Evolutionary conservation across 352 stramenopile species (phyloP), one percentile per base, ranked within the genome.

Genomic region (Phytophthora europaea): DNA sequence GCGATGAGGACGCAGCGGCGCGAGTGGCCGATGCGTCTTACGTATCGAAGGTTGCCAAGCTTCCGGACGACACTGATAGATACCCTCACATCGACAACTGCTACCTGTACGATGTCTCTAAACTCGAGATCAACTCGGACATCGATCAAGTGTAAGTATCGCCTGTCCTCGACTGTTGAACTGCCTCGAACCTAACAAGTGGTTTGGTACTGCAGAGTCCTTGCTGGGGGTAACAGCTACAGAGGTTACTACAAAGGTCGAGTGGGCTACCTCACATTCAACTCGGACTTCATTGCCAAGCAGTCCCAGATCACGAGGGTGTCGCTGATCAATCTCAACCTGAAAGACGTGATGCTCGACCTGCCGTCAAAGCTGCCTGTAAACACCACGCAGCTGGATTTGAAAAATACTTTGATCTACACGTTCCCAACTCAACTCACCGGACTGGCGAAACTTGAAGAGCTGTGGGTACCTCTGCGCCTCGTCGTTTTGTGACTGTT

Each of bases 241-340:
- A 60, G 63, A 34, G 51, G n/a, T n/a, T 70, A 56, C 57, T 65
- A 68, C 61, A 79, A 76, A 40, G 56, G 72, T n/a, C 61, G 66
- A 31, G 72, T 79, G 34, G 67, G 57, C n/a, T 72, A 76, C 26
- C 33, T 79, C 10, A 67, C 65, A 0, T 65, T 79, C 33, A 67
- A 72, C 34, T 67, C 62, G 23, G 53, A 59, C 55, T 78, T 81
- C 53, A 57, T 81, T 34, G 65, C 36, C 34, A 66, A 73, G 13
- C 70, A 81, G 65, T 70, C 59, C 13, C 70, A 81, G 16, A 58
- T 81, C 55, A 78, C 60, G 6, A 68, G 33, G 20, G 65, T 81
- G 20, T 69, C 51, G 47, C 55, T 81, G n/a, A 60, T 72, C 54
- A 81, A 34, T n/a, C 47, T 81, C 10, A 68, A 81, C 31, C 61